phyloP scores from a whole-genome alignment of 306 rosid genomes.

The Citrullus mucosospermus region DNA sequence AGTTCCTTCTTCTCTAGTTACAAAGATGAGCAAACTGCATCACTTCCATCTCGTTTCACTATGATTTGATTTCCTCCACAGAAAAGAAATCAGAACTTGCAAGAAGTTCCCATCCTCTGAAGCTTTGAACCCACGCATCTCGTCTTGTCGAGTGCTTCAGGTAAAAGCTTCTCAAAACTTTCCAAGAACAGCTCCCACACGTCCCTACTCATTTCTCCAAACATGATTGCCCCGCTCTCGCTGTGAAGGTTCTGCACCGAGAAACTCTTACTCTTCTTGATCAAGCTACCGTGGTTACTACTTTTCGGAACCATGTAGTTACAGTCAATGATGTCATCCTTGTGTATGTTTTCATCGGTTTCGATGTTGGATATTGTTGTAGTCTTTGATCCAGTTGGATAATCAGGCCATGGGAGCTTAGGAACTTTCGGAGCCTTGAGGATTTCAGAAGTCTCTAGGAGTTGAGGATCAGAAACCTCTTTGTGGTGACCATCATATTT shows the following conservation, averaged over 20 bases:
- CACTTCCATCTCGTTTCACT: neutral
- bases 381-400: conserved; percentile 14
- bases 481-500: conserved; percentile 10
- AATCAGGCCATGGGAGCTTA: conserved; percentile 8
- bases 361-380: neutral
- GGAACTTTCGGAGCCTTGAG: conserved; percentile 11
- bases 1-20: conserved; percentile 7
- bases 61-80: neutral
- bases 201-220: conserved; percentile 47
- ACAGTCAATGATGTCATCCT: neutral
- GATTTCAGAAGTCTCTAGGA: conserved; percentile 11
- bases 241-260: conserved; percentile 12
- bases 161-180: conserved; percentile 39
- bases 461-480: conserved; percentile 16
- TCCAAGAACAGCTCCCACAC: conserved; percentile 65
- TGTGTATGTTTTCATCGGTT: neutral
- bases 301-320: neutral
- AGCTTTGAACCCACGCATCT: conserved; percentile 27
- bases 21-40: conserved; percentile 3
- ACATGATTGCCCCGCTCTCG: conserved; percentile 35
- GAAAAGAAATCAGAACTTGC: conserved; percentile 23
- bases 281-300: conserved; percentile 1
- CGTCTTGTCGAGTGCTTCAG: conserved; percentile 21
- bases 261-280: conserved; percentile 28
- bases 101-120: conserved; percentile 35